These are phyloP conservation scores for Chalciporus piperatus DNA, from an alignment of 768 basidiomycete species.

Conservation along the genomic window DNA sequence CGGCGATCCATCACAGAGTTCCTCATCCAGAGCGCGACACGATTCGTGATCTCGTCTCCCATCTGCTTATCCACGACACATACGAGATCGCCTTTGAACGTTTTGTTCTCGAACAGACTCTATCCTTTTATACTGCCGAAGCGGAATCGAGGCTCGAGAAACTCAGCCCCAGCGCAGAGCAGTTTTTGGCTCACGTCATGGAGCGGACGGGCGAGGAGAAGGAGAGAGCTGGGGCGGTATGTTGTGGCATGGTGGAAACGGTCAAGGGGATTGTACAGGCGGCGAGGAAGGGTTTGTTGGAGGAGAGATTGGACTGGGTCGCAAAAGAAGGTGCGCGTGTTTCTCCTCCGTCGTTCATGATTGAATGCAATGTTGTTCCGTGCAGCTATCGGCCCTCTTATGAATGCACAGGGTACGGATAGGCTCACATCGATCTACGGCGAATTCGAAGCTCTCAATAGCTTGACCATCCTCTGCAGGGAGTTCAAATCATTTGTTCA, in stretches of 20 bases:
- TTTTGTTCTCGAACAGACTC: constrained; percentile 49
- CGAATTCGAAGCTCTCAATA: constrained; percentile 58
- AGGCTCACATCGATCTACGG: constrained; percentile 54
- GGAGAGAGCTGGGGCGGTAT: constrained; percentile 47
- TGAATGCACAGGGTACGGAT: constrained; percentile 44
- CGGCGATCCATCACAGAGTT: constrained; percentile 27
- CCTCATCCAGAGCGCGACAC: constrained; percentile 37
- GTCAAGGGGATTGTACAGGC: constrained; percentile 50
- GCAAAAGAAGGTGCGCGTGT: constrained; percentile 37
- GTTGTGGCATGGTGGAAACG: constrained; percentile 44
- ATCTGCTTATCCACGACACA: constrained; percentile 54
- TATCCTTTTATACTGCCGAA: constrained; percentile 53
- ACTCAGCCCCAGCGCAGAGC: constrained; percentile 37
- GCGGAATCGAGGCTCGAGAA: constrained; percentile 38
- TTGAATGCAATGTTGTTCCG: background rate
- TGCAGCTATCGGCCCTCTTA: constrained; percentile 52
- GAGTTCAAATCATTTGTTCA: constrained; percentile 64
- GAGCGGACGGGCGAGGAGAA: constrained; percentile 54
- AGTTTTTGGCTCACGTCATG: constrained; percentile 52
- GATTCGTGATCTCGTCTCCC: constrained; percentile 51
- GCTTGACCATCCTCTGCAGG: constrained; percentile 48
- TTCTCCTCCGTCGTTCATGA: constrained; percentile 33
- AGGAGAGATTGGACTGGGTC: constrained; percentile 42
- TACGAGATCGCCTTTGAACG: constrained; percentile 58
- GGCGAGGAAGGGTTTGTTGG: constrained; percentile 53